Base-by-base conservation (phyloP, 345 rosid genomes). In the Pistacia atlantica region DNA sequence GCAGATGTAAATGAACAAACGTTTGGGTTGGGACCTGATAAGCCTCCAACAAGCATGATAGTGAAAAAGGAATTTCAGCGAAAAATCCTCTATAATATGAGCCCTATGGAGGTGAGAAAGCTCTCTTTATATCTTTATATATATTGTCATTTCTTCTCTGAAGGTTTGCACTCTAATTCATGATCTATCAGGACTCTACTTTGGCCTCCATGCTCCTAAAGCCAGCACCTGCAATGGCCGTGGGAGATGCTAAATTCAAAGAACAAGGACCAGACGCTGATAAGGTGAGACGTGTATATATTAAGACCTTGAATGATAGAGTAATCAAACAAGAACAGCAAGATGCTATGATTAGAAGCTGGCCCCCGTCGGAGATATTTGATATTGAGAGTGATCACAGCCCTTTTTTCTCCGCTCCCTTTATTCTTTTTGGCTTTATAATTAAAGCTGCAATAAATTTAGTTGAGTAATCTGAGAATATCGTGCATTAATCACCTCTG, bases 321-420 rank as follows among this genome's bases (percentile, higher is more conserved):
- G 1, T 80, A 73, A 20, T 80, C 31, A 37, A 80, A 20, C 38
- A 61, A 52, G 20, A 4, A 13, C 79, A 28, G 13, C 84, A 83
- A 61, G 87, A 82, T 13, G 22, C 67, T 8, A 83, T 83, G 86
- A 76, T 85, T 22, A 16, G 2, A 28, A 59, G 70, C 52, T 85
- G 90, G 84, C 84, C 75, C 10, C 89, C 89, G 37, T 69, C 77
- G 46, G 79, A 73, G 4, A 62, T 59, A n/a, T 79, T 77, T 46
- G 75, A n/a, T 18, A 62, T 85, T 45, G 81, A 81, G 2, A 85
- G 85, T 81, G 90, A 83, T 42, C 85, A 79, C 75, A 75, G 79
- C 25, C 84, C 88, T 0, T 81, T 83, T 76, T 83, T 87, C 78
- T 87, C 85, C 11, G 71, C 58, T 60, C 84, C 86, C 22, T 66